A percentile compares a stretch with the other conserved stretches of the same genome.
Evolutionary conservation across 2,329 filamentous ascomycete species (phyloP).

Genomic region (Colletotrichum camelliae): DNA sequence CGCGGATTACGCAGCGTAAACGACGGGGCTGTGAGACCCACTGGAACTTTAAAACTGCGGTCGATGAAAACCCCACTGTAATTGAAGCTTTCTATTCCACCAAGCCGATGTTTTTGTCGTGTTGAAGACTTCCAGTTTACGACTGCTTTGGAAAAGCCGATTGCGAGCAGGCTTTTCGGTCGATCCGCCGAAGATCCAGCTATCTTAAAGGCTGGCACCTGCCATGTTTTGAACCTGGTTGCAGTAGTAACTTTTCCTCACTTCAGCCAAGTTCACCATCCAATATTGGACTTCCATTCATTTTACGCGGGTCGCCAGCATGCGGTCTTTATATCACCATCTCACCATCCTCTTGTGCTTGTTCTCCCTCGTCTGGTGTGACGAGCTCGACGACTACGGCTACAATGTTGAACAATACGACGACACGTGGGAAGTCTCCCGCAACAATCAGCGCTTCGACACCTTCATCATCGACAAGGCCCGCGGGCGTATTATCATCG

Average conservation of each 20-base stretch:
- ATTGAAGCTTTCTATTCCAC: not conserved
- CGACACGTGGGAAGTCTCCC: not conserved
- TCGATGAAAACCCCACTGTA: not conserved
- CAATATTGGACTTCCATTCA: not conserved
- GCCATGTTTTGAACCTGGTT: not conserved
- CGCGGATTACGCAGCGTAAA: not conserved
- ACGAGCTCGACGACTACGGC: not conserved
- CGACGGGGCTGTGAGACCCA: not conserved
- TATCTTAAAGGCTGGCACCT: not conserved
- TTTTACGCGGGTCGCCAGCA: not conserved
- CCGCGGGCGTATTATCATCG: not conserved
- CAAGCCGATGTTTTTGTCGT: not conserved
- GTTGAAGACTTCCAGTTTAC: not conserved
- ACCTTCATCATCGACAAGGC: not conserved
- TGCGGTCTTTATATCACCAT: not conserved
- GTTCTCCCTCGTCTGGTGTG: not conserved
- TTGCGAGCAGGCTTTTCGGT: not conserved
- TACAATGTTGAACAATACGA: not conserved
- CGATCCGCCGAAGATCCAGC: not conserved
- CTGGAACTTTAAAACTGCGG: not conserved
- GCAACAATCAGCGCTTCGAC: not conserved
- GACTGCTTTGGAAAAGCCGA: not conserved
- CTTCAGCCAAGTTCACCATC: not conserved
- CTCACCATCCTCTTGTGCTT: not conserved
- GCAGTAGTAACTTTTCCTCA: not conserved